Evolutionary conservation across 768 basidiomycete species (phyloP).

Genomic region (Termitomyces sp.): DNA sequence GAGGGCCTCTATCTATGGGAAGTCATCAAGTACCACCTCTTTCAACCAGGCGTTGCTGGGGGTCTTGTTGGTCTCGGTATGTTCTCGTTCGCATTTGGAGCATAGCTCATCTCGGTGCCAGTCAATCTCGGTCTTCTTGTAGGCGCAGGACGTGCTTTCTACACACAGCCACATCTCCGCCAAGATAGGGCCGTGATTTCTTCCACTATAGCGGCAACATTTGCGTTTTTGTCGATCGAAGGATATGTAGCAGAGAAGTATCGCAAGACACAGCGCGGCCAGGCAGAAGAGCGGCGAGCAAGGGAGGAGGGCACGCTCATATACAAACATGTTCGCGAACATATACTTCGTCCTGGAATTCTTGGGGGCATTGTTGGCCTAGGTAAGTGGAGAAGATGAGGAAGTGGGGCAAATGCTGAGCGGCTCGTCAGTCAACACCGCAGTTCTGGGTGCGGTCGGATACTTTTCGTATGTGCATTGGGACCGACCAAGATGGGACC

Average conservation of each 20-base stretch:
- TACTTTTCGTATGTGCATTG: constrained; percentile 63
- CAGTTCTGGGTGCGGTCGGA: constrained; percentile 54
- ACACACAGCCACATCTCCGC: constrained; percentile 54
- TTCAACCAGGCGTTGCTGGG: constrained; percentile 66
- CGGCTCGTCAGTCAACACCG: constrained; percentile 47
- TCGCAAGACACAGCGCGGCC: constrained; percentile 51
- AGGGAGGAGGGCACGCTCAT: constrained; percentile 49
- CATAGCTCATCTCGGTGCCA: constrained; percentile 16
- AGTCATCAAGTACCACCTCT: constrained; percentile 42
- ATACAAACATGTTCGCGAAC: constrained; percentile 49
- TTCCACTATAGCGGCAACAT: constrained; percentile 44
- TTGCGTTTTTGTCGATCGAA: constrained; percentile 56
- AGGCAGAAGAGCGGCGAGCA: constrained; percentile 49
- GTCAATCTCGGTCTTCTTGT: constrained; percentile 70
- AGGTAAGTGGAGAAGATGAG: constrained; percentile 29
- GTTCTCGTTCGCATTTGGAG: constrained; percentile 14
- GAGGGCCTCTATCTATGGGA: constrained; percentile 51
- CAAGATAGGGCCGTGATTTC: constrained; percentile 49
- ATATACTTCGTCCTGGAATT: constrained; percentile 57
- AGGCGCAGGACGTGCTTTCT: constrained; percentile 57
- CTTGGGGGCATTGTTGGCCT: constrained; percentile 60
- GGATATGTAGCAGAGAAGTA: constrained; percentile 60
- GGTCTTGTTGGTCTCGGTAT: constrained; percentile 66
- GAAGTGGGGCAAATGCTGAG: background rate
- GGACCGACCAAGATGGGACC: constrained; percentile 61